A percentile compares a stretch with the other conserved stretches of the same genome.
These are phyloP conservation scores for Tympanopsis confertula DNA, from an alignment of 2,329 filamentous ascomycete species.

Conservation along the genomic window DNA sequence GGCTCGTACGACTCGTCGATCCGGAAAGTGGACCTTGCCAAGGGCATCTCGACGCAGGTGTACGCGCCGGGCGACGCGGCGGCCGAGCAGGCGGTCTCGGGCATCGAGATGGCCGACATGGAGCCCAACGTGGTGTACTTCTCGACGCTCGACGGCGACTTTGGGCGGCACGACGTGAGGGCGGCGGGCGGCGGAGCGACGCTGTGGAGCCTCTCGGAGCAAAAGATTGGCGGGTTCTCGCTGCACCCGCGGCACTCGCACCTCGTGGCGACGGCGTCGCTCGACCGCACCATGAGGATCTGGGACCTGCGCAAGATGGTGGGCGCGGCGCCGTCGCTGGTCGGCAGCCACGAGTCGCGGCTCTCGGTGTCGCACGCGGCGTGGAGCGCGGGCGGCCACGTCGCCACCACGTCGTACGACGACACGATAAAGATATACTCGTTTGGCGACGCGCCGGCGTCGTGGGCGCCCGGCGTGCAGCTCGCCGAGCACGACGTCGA, in stretches of 20 bases:
- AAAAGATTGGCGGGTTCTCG: conserved; percentile 66
- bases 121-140: conserved; percentile 56
- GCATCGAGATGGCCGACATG: conserved; percentile 46
- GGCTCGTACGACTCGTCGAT: conserved; percentile 64
- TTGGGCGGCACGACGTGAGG: conserved; percentile 57
- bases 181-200: conserved; percentile 31
- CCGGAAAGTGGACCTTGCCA: conserved; percentile 55
- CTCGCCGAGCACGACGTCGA: conserved; percentile 42
- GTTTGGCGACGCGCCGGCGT: conserved; percentile 36
- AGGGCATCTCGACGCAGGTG: conserved; percentile 50
- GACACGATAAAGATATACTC: conserved; percentile 64
- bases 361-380: conserved; percentile 61
- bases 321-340: conserved; percentile 37
- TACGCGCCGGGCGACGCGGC: conserved; percentile 47
- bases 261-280: conserved; percentile 55
- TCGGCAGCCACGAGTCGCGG: conserved; percentile 53
- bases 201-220: conserved; percentile 53
- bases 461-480: conserved; percentile 24
- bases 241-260: conserved; percentile 53
- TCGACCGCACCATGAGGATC: conserved; percentile 57
- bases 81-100: conserved; percentile 52
- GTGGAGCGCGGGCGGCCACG: conserved; percentile 55
- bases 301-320: conserved; percentile 60
- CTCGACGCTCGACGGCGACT: conserved; percentile 52
- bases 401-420: conserved; percentile 62